Conservation (phyloP, 371 early-diverging fungal species). For the Smittium culicis region DNA sequence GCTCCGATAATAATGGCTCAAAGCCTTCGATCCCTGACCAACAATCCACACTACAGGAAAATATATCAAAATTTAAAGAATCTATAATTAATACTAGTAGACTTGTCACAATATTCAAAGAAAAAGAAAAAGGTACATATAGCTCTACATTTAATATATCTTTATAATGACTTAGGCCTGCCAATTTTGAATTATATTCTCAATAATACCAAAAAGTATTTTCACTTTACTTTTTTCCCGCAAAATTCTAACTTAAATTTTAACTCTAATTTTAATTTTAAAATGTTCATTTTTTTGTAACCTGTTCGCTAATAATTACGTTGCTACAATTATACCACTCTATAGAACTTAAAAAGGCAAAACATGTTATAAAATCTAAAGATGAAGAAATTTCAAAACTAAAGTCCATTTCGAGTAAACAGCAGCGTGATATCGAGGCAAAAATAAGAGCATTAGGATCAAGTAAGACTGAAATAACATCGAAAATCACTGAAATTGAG, state of each 20-base stretch:
- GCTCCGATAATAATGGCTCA: background rate
- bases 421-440: background rate
- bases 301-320: too few relatives aligned
- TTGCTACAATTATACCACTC: too few relatives aligned
- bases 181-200: too few relatives aligned
- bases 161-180: too few relatives aligned
- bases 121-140: slow-evolving; percentile 2
- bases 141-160: too few relatives aligned
- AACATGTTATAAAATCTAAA: background rate
- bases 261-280: too few relatives aligned
- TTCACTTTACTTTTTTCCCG: too few relatives aligned
- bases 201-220: too few relatives aligned
- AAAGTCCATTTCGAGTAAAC: background rate
- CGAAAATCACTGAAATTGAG: too few relatives aligned
- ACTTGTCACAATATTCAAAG: background rate
- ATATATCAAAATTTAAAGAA: background rate
- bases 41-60: too few relatives aligned
- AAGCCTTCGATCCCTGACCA: background rate
- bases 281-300: too few relatives aligned
- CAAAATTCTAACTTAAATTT: too few relatives aligned
- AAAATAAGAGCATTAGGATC: background rate
- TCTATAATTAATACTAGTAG: slow-evolving; percentile 6
- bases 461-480: background rate
- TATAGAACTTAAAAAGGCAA: background rate
- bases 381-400: background rate